Evolutionary conservation across 495 filamentous ascomycete genomes (phyloP), one percentile per base, ranked within the genome.

Genomic region (Cryomyces minteri): DNA sequence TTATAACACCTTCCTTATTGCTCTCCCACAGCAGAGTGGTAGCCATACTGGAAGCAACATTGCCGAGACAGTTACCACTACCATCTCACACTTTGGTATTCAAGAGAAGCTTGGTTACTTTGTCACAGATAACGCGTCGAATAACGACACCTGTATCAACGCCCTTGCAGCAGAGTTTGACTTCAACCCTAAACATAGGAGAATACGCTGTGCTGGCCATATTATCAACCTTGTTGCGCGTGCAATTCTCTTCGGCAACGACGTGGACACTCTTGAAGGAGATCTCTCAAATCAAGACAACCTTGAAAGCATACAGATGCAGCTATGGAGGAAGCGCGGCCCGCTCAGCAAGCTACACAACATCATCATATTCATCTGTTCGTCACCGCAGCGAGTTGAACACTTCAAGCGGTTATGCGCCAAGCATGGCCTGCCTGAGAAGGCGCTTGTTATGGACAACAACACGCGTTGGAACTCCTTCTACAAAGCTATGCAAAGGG

Each of bases 311-410:
- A 47, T 33, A 18, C 37, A 8, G 44, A 14, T 39, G n/a, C 14
- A 46, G 38, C 44, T 46, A 12, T 51, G 40, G 49, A 44, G 45
- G 6, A 29, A 32, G 29, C 34, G 33, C 31, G 49, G 49, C n/a
- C 49, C 49, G 29, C 10, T 47, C 31, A 44, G 49, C 34, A 51
- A 47, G 49, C 49, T 51, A 6, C 49, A 51, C 39, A 51, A 51
- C 41, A 7, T 51, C 25, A 34, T 51, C 5, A 34, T 37, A 11
- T 51, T 28, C 39, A 51, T 51, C 14, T 32, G 30, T 30, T 18
- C 32, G 31, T 51, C 45, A 40, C 40, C 45, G 29, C 31, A 51
- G 32, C 44, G 39, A 10, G 32, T 32, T 12, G 41, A 43, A 8
- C 39, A 34, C 11, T 44, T 51, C 12, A 25, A 31, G 9, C 18